Evolutionary conservation across 345 rosid genomes (phyloP), one percentile per base, ranked within the genome.

Genomic region (Hirschfeldia incana): DNA sequence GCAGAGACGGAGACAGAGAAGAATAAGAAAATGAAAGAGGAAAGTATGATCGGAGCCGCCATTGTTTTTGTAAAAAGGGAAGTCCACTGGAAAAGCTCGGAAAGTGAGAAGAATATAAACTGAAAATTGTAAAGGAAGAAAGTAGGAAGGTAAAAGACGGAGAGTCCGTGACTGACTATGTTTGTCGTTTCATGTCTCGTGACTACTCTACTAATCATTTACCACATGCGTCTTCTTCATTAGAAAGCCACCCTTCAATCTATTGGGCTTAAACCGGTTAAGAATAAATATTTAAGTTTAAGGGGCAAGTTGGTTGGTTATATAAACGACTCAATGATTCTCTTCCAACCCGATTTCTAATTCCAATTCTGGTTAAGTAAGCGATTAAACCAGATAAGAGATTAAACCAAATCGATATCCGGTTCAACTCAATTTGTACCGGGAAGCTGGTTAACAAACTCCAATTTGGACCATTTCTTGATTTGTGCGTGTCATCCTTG

Each of bases 1-100:
- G 88, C 88, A 6, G 72, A 67, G 51, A 83, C 83, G 12, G 88
- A 57, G 73, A 82, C 26, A 65, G 72, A 78, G 49, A 76, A 29
- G 51, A 77, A 74, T 13, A 79, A 21, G 74, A 74, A 49, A 59
- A 79, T 29, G 77, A 36, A 39, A 65, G 83, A 27, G 65, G 68
- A 70, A 39, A 13, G 63, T 28, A 67, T 78, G 42, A 49, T 2
- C 74, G 69, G 73, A 78, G 75, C 79, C 82, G 58, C 77, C 84
- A 78, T 85, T 57, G 78, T 44, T 49, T 42, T 46, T 74, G 60
- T 3, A 69, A 13, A 49, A 6, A 2, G 5, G 29, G n/a, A 46
- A 60, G 32, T 2, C 11, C 11, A 70, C 80, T 63, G 53, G 10
- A 44, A 46, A 58, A 81, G 76, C 77, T 67, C 83, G 21, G 83